phyloP scores from a whole-genome alignment of 768 basidiomycete species.

The Xerocomus spinulosus region DNA sequence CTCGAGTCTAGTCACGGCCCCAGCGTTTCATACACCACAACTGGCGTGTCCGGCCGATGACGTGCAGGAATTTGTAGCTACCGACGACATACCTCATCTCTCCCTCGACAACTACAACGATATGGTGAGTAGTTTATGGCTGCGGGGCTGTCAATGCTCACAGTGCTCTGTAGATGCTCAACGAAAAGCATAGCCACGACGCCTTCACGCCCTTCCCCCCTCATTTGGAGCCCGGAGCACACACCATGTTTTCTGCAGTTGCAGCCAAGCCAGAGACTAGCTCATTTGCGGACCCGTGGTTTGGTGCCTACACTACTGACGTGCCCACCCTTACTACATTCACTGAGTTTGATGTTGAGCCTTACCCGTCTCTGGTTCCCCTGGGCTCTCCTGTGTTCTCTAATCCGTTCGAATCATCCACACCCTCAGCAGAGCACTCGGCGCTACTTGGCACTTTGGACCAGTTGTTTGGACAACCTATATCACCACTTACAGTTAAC shows the following conservation, averaged over 20 bases:
- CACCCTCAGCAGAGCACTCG: constrained; percentile 1
- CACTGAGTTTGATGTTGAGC: constrained; percentile 7
- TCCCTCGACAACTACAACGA: constrained; percentile 22
- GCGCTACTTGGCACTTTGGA: constrained; percentile 23
- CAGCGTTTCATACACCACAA: constrained; percentile 17
- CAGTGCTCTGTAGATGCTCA: constrained; percentile 4
- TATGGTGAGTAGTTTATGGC: constrained; percentile 15
- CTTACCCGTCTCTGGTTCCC: constrained; percentile 11
- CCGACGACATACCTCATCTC: constrained; percentile 34
- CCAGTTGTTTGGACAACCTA: constrained; percentile 28
- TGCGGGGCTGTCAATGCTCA: constrained; percentile 7
- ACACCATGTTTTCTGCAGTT: constrained; percentile 26
- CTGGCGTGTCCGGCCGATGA: constrained; percentile 6
- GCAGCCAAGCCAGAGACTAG: constrained; percentile 31
- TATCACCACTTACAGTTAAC: constrained; percentile 21
- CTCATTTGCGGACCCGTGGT: constrained; percentile 24
- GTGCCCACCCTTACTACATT: constrained; percentile 5
- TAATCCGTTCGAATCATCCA: constrained; percentile 25
- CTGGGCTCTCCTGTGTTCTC: constrained; percentile 28
- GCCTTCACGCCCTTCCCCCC: constrained; percentile 11
- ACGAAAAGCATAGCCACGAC: constrained; percentile 1
- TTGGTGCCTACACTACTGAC: constrained; percentile 14
- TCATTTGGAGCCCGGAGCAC: constrained; percentile 18
- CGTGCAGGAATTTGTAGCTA: constrained; percentile 30
- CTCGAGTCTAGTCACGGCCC: too few relatives aligned